Conservation (phyloP, 192 early-diverging fungal species). For the Linnemannia exigua region DNA sequence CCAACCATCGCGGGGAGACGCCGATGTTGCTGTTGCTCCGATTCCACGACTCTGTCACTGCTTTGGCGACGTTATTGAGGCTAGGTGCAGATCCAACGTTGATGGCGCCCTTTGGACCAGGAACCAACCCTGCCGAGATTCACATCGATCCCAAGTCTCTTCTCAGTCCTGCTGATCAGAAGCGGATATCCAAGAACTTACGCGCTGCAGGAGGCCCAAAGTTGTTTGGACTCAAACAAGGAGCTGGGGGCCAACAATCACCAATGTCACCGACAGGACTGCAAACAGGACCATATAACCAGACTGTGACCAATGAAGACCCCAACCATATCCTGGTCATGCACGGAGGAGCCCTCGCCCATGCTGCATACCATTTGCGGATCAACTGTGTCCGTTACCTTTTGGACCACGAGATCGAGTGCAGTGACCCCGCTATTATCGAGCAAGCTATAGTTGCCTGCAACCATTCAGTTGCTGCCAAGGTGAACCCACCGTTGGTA, state of each 20-base stretch:
- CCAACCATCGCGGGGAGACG: constrained; percentile 45
- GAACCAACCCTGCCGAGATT: constrained; percentile 38
- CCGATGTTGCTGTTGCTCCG: constrained; percentile 39
- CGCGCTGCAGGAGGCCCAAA: background rate
- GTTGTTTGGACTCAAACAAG: constrained; percentile 4
- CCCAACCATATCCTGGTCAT: constrained; percentile 47
- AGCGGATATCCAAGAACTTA: constrained; percentile 19
- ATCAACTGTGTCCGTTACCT: constrained; percentile 35
- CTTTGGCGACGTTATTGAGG: constrained; percentile 31
- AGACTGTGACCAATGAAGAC: constrained; percentile 13
- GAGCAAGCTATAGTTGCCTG: constrained; percentile 51
- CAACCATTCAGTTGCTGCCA: constrained; percentile 33
- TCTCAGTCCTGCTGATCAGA: background rate
- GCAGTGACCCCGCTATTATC: constrained; percentile 36
- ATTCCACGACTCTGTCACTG: constrained; percentile 45
- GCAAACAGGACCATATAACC: background rate
- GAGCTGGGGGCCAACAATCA: background rate
- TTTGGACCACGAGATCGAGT: constrained; percentile 50
- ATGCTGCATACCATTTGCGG: constrained; percentile 46
- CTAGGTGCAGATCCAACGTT: constrained; percentile 42
- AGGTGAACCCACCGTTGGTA: constrained; percentile 37
- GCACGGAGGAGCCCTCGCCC: constrained; percentile 39
- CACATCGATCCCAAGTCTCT: constrained; percentile 24
- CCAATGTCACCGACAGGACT: background rate
- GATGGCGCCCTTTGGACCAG: constrained; percentile 53